Evolutionary conservation across 169 alveolate genomes (phyloP).

Genomic region (Plasmodium knowlesi): DNA sequence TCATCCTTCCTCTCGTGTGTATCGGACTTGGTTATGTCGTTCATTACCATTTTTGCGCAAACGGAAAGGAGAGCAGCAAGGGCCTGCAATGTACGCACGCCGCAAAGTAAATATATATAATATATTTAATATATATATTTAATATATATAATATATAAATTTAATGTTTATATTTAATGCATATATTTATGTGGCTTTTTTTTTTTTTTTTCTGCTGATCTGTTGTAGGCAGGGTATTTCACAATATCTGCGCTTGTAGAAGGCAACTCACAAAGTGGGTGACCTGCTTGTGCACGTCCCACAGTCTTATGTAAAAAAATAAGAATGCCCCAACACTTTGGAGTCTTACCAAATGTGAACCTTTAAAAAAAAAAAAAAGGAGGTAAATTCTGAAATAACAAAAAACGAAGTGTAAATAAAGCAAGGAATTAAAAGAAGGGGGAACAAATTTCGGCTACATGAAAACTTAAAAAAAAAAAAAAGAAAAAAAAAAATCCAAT

Average conservation of each 20-base stretch:
- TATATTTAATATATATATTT: neutral
- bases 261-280: neutral
- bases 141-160: neutral
- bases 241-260: neutral
- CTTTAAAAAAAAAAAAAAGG: neutral
- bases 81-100: neutral
- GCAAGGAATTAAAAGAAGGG: neutral
- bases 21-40: neutral
- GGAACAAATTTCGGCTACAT: neutral
- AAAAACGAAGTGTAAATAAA: neutral
- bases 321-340: neutral
- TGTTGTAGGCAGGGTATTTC: neutral
- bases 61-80: neutral
- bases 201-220: neutral
- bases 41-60: conserved; percentile 18
- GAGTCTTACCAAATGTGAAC: neutral
- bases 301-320: neutral
- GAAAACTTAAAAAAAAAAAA: neutral
- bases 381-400: neutral
- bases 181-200: neutral
- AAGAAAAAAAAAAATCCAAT: neutral
- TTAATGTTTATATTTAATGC: neutral
- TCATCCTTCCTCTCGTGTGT: neutral
- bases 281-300: neutral
- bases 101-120: neutral